Evolutionary conservation across 2,329 filamentous ascomycete species (phyloP).

Genomic region (Cercospora berteroae): DNA sequence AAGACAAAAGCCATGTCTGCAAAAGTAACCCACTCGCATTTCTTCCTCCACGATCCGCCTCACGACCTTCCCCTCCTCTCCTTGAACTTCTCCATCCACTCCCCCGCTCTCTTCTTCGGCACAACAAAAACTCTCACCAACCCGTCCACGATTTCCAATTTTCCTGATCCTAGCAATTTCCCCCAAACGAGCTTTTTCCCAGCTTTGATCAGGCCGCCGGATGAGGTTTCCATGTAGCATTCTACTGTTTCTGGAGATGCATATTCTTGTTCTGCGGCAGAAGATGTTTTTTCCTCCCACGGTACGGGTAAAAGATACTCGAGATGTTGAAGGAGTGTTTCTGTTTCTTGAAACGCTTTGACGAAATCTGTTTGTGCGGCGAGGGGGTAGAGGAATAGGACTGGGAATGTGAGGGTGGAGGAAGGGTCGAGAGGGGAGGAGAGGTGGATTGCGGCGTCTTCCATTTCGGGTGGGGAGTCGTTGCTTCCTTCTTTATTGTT

Average conservation of each 20-base stretch:
- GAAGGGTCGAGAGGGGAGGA: conserved; percentile 70
- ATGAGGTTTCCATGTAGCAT: conserved; percentile 81
- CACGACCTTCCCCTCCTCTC: conserved; percentile 52
- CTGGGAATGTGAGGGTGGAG: conserved; percentile 71
- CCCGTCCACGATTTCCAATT: conserved; percentile 83
- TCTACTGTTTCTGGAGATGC: conserved; percentile 58
- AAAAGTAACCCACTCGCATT: too few relatives aligned
- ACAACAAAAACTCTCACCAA: conserved; percentile 80
- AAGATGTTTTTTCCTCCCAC: conserved; percentile 57
- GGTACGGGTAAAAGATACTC: conserved; percentile 82
- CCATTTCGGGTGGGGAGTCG: conserved; percentile 69
- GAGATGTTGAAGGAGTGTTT: conserved; percentile 73
- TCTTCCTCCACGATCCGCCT: too few relatives aligned
- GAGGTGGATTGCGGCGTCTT: conserved; percentile 72
- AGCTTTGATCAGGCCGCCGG: conserved; percentile 80
- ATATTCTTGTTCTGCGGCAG: neutral
- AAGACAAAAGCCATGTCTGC: too few relatives aligned
- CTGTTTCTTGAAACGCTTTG: conserved; percentile 77
- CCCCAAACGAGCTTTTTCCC: conserved; percentile 79
- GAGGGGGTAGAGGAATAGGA: conserved; percentile 80
- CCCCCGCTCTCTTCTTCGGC: conserved; percentile 64
- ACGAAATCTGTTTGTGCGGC: conserved; percentile 84
- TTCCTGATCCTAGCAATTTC: conserved; percentile 71
- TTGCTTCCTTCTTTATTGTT: neutral
- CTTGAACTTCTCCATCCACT: conserved; percentile 87